These are phyloP conservation scores for Populus davidiana DNA, from an alignment of 345 rosid species.

Conservation along the genomic window DNA sequence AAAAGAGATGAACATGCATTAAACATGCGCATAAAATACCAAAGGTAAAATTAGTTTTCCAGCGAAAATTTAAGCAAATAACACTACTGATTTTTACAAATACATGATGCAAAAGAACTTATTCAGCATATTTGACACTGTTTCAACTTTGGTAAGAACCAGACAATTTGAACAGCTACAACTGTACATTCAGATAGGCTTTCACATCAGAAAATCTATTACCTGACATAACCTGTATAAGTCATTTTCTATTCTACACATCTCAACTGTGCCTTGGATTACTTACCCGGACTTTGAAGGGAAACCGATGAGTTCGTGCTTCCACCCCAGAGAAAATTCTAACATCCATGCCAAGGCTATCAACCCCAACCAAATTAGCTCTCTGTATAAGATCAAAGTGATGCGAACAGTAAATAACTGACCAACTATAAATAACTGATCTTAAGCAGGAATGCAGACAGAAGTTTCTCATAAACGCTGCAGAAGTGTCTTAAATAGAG, in stretches of 20 bases:
- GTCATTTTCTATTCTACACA: background rate
- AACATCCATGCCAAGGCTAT: conserved; percentile 92
- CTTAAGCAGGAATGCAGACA: background rate
- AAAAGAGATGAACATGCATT: background rate
- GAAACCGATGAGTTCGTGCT: conserved; percentile 87
- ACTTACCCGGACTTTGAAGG: conserved; percentile 75
- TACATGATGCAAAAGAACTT: no score
- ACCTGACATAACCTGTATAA: background rate
- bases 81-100: no score
- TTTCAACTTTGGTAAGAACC: background rate
- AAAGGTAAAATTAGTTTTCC: no score
- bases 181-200: background rate
- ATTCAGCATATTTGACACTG: background rate
- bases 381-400: conserved; percentile 38
- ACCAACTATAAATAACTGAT: background rate
- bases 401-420: background rate
- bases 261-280: background rate
- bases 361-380: conserved; percentile 75
- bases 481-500: background rate
- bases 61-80: no score
- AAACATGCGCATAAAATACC: background rate
- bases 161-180: background rate
- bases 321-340: conserved; percentile 62
- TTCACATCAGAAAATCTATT: background rate
- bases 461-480: background rate